Evolutionary conservation across 2,329 filamentous ascomycete species (phyloP).

Genomic region (Botrytis aclada): DNA sequence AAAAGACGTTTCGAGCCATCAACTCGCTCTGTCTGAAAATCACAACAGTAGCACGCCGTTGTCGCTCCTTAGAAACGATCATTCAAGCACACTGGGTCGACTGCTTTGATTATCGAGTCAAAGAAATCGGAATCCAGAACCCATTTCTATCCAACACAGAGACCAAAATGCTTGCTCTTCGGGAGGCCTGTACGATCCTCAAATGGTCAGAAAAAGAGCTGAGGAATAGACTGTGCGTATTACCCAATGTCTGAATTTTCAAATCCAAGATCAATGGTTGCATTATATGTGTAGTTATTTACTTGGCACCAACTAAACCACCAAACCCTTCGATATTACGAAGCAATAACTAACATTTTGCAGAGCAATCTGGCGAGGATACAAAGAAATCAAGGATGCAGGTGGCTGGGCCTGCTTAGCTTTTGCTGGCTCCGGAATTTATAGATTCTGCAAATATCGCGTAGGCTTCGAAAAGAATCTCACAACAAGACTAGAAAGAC

Average conservation of each 20-base stretch:
- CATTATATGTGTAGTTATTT: not conserved
- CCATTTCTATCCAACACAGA: not conserved
- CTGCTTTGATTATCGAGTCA: not conserved
- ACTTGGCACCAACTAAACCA: not conserved
- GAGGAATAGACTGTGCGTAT: not conserved
- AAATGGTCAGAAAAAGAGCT: not conserved
- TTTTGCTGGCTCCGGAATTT: not conserved
- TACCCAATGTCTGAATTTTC: not conserved
- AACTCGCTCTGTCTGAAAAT: not conserved
- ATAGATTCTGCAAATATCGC: not conserved
- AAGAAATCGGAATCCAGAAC: not conserved
- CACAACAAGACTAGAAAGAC: not conserved
- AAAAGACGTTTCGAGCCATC: not conserved
- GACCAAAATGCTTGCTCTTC: not conserved
- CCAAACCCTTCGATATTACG: not conserved
- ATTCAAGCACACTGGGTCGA: not conserved
- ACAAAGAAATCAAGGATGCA: not conserved
- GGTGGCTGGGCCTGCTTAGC: not conserved
- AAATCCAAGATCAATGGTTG: not conserved
- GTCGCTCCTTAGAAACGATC: not conserved
- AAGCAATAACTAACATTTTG: not conserved
- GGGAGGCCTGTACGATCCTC: not conserved
- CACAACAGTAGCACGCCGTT: not conserved
- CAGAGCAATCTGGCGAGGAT: not conserved
- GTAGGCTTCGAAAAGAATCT: not conserved